A percentile compares a stretch with the other conserved stretches of the same genome.
Conservation (phyloP, 1,284 basidiomycete species). For the Trichosporon sp. region DNA sequence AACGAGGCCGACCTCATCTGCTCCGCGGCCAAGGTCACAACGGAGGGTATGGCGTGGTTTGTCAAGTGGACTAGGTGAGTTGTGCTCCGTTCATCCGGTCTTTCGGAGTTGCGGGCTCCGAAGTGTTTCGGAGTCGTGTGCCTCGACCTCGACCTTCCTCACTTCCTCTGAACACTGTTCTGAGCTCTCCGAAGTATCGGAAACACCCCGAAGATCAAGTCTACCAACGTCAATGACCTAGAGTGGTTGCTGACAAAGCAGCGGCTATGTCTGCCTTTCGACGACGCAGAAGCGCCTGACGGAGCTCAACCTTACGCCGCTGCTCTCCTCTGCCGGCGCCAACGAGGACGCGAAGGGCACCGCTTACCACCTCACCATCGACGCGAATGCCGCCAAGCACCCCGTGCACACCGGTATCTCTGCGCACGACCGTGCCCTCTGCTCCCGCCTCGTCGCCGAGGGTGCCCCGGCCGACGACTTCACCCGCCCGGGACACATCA, state of each 20-base stretch:
- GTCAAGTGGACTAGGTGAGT: constrained; percentile 89
- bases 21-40: constrained; percentile 76
- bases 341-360: constrained; percentile 83
- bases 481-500: constrained; percentile 90
- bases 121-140: not conserved
- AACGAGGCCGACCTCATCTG: constrained; percentile 94
- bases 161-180: constrained; percentile 10
- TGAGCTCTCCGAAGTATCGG: not conserved
- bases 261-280: constrained; percentile 93
- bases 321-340: constrained; percentile 75
- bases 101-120: not conserved
- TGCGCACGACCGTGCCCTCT: constrained; percentile 89
- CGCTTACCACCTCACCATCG: constrained; percentile 95
- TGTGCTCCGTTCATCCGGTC: not conserved
- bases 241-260: constrained; percentile 50
- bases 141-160: constrained; percentile 13
- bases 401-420: constrained; percentile 85
- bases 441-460: constrained; percentile 75
- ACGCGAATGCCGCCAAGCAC: constrained; percentile 66
- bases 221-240: not conserved
- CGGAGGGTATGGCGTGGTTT: constrained; percentile 99
- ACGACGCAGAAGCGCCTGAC: constrained; percentile 75
- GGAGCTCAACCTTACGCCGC: constrained; percentile 86
- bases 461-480: constrained; percentile 72
- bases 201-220: not conserved